phyloP scores from a whole-genome alignment of 2,329 filamentous ascomycete genomes.

The Pseudocercospora ulei region DNA sequence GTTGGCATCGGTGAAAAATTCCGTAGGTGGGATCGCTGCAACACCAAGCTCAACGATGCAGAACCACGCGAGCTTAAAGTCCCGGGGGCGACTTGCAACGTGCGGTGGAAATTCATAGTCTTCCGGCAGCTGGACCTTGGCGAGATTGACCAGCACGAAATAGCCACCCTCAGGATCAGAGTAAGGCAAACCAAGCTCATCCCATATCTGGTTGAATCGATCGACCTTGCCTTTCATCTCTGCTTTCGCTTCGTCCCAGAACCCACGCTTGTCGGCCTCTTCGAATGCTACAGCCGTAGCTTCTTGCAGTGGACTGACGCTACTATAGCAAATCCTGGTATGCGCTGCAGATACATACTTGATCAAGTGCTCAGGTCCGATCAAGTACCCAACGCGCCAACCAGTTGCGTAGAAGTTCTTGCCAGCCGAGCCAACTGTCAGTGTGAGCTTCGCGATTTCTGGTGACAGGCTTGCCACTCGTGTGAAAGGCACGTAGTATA shows the following conservation, averaged over 20 bases:
- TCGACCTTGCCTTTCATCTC: slow-evolving; percentile 42
- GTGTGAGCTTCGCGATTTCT: slow-evolving; percentile 73
- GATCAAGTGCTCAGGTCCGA: slow-evolving; percentile 78
- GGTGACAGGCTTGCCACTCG: slow-evolving; percentile 82
- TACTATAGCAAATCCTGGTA: slow-evolving; percentile 91
- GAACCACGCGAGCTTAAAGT: slow-evolving; percentile 73
- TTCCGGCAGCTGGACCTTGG: slow-evolving; percentile 70
- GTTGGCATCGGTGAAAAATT: slow-evolving; percentile 86
- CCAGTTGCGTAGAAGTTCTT: slow-evolving; percentile 98
- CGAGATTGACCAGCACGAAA: slow-evolving; percentile 91
- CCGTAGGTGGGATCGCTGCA: slow-evolving; percentile 58
- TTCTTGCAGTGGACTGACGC: slow-evolving; percentile 87
- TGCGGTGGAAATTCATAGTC: slow-evolving; percentile 84
- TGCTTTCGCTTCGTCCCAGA: neutral
- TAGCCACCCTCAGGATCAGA: slow-evolving; percentile 93
- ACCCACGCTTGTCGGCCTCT: slow-evolving; percentile 51
- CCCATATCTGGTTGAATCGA: slow-evolving; percentile 62
- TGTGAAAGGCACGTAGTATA: slow-evolving; percentile 93
- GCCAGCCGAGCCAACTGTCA: slow-evolving; percentile 90
- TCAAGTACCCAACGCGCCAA: slow-evolving; percentile 92
- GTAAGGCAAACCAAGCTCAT: slow-evolving; percentile 50
- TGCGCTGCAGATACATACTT: slow-evolving; percentile 91
- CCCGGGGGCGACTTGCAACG: slow-evolving; percentile 72
- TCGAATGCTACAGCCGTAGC: slow-evolving; percentile 91
- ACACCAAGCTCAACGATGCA: neutral